phyloP scores from a whole-genome alignment of 208 protist genomes.

The Trypanosomatidae sp. region DNA sequence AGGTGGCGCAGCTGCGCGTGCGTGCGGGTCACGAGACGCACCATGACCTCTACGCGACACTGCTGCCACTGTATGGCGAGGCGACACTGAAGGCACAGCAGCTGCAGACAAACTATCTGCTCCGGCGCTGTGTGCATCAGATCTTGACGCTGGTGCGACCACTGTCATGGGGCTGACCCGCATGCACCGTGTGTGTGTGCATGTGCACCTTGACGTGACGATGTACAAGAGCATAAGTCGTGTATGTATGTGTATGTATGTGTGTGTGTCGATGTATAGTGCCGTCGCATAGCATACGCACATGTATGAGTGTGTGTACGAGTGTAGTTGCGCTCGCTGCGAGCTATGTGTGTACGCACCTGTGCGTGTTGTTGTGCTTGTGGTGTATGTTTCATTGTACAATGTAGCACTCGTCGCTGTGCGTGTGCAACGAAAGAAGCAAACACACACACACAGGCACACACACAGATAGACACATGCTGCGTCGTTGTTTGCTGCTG shows the following conservation, averaged over 20 bases:
- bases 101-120: conserved; percentile 66
- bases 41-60: conserved; percentile 66
- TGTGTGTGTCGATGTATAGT: no score
- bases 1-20: conserved; percentile 36
- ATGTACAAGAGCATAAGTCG: background rate
- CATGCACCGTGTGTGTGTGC: background rate
- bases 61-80: conserved; percentile 32
- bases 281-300: no score
- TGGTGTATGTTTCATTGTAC: no score
- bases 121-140: conserved; percentile 66
- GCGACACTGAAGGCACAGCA: conserved; percentile 36
- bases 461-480: background rate
- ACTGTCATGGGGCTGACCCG: conserved; percentile 64
- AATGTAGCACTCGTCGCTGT: no score
- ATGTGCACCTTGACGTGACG: background rate
- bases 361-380: no score
- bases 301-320: no score
- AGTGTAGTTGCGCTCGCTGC: no score
- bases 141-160: conserved; percentile 67
- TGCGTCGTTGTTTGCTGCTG: background rate
- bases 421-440: no score
- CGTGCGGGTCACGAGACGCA: conserved; percentile 51
- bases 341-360: no score
- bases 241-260: background rate
- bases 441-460: no score